These are phyloP conservation scores for Casuarina cunninghamiana DNA, from an alignment of 306 rosid genomes.

Conservation along the genomic window DNA sequence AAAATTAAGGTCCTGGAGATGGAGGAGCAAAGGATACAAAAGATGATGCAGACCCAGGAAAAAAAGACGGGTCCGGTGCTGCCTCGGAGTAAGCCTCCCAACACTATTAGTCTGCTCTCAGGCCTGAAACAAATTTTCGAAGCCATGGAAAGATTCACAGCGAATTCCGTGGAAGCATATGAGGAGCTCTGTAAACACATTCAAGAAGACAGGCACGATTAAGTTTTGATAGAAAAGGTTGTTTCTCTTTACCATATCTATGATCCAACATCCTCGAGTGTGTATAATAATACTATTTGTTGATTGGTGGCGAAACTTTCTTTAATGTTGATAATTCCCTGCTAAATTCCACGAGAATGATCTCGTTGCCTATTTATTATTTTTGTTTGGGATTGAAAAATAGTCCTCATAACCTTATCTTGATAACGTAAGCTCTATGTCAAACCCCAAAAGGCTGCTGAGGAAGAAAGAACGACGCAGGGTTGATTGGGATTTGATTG, in stretches of 20 bases:
- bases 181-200: slow-evolving; percentile 56
- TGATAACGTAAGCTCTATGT: neutral
- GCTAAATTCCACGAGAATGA: neutral
- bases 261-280: too few relatives aligned
- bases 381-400: neutral
- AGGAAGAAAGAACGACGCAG: neutral
- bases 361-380: neutral
- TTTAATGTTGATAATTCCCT: neutral
- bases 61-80: slow-evolving; percentile 26
- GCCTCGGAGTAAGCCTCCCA: slow-evolving; percentile 26
- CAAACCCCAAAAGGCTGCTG: neutral
- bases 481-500: too few relatives aligned
- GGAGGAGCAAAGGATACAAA: slow-evolving; percentile 57
- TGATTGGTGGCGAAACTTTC: neutral
- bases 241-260: too few relatives aligned
- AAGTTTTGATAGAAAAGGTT: slow-evolving; percentile 9
- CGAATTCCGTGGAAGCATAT: slow-evolving; percentile 45
- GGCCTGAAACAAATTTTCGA: slow-evolving; percentile 53
- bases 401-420: neutral
- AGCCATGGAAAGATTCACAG: slow-evolving; percentile 58
- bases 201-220: slow-evolving; percentile 27
- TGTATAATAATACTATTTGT: neutral
- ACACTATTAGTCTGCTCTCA: slow-evolving; percentile 25
- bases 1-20: slow-evolving; percentile 43
- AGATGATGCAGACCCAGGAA: slow-evolving; percentile 42